Evolutionary conservation across 2,329 filamentous ascomycete species (phyloP), one percentile per base, ranked within the genome.

Genomic region (Colletotrichum sp.): DNA sequence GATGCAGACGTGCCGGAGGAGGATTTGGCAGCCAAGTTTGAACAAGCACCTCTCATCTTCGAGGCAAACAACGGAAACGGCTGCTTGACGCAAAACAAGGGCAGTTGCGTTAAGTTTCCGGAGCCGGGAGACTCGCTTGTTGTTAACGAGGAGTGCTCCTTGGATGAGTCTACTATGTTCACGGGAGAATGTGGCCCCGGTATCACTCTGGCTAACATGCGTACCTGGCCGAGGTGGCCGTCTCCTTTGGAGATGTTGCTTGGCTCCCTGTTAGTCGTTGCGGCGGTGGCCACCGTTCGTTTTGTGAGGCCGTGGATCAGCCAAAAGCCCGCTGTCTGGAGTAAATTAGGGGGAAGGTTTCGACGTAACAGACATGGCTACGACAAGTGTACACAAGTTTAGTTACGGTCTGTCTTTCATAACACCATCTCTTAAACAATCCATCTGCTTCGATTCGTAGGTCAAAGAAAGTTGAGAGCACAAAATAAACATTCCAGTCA

Each of bases 41-140:
- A 36, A 12, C 21, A 61, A 8, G 67, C 67, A 15, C 67, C 67
- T n/a, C 34, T 69, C 6, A n/a, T 69, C 9, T 69, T 69, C 18
- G 67, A 69, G 55, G 67, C 67, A 4, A 69, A 69, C 24, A 69
- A 69, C 5, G 55, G 67, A 9, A 61, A 69, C 32, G 67, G 67
- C 16, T 69, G 55, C 32, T 69, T 55, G 67, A 61, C 67, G 0
- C 67, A 61, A 15, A 61, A 69, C 18, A 69, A 61, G 4, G 67
- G 58, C 28, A 61, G 58, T 32, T 61, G 26, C 30, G 58, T 32
- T 2, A 61, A 61, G 18, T 61, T 64, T 3, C 61, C 34, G 3
- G 58, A 61, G 26, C 58, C 58, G 8, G 58, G 58, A 13, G 16
- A 61, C 6, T 61, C 58, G 0, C 58, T 61, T 5, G 28, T 61